Evolutionary conservation across 306 rosid species (phyloP).

Genomic region (Pterocarpus santalinus): DNA sequence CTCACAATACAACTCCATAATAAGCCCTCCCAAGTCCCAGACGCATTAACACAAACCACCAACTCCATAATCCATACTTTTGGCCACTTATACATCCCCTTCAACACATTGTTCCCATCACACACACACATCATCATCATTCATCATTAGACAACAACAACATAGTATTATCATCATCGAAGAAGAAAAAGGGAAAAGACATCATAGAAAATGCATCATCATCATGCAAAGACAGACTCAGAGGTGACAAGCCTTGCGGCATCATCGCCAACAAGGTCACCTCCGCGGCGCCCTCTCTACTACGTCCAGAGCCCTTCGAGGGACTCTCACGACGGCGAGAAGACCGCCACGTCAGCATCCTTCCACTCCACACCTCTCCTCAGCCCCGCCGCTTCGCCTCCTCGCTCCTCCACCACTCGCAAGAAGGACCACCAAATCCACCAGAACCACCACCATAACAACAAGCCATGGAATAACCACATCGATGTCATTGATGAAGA

Average conservation of each 20-base stretch:
- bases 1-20: too few relatives aligned
- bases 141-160: neutral
- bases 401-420: slow-evolving; percentile 83
- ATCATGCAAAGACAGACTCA: slow-evolving; percentile 85
- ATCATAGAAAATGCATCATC: slow-evolving; percentile 67
- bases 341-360: slow-evolving; percentile 81
- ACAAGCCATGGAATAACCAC: slow-evolving; percentile 84
- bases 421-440: slow-evolving; percentile 7
- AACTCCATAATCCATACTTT: too few relatives aligned
- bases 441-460: neutral
- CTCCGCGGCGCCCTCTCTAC: slow-evolving; percentile 90
- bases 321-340: slow-evolving; percentile 97
- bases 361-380: slow-evolving; percentile 91
- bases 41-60: too few relatives aligned
- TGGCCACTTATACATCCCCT: too few relatives aligned
- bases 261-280: slow-evolving; percentile 87
- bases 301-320: slow-evolving; percentile 94
- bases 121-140: neutral
- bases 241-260: slow-evolving; percentile 88
- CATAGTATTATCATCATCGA: neutral
- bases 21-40: too few relatives aligned
- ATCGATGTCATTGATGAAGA: slow-evolving; percentile 89
- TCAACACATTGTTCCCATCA: neutral
- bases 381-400: slow-evolving; percentile 88
- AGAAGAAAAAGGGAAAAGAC: neutral